Evolutionary conservation across 768 basidiomycete genomes (phyloP), one percentile per base, ranked within the genome.

Genomic region (Rhodotorula kratochvilovae): DNA sequence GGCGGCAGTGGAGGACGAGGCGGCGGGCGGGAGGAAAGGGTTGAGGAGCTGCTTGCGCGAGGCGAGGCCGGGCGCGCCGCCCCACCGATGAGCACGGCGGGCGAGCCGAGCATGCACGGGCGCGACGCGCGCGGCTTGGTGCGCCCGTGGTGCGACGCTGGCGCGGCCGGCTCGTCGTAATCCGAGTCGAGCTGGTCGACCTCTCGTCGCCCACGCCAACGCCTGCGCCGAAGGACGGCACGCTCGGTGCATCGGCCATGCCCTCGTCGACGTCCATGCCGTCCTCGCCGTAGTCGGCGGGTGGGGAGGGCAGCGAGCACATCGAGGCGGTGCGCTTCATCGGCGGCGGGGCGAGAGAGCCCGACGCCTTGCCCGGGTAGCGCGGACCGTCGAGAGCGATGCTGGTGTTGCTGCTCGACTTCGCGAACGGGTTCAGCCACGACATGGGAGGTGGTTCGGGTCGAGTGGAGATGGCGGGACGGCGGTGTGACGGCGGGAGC

Each of bases 241-340:
- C 19, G 25, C 25, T 2, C 13, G 55, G 54, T 5, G 66, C 13
- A 1, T 31, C 11, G 11, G 50, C 36, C 35, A 57, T 2, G 2
- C 46, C 53, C 2, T 60, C 53, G 33, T 63, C 61, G 54, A 58
- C 35, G 36, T 62, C 46, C 53, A 57, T 50, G 43, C 57, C 48
- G 57, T 59, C 46, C 3, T 57, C 33, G 45, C 39, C 58, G 48
- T 66, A 35, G 36, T 71, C 70, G 36, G 61, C 48, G 25, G 65
- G 65, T 1, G 73, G 73, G 1, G 68, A 70, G 27, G 73, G 73
- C 42, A 74, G 58, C n/a, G 73, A 74, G 58, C 59, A 36, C 57
- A 69, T 42, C 17, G 68, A 74, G 1, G 61, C 39, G 33, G 48
- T 63, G 23, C 68, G 55, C 39, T 59, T 23, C 31, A 69, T 54